Base-by-base conservation (phyloP, 2,329 filamentous ascomycete genomes). In the Penicillium polonicum region DNA sequence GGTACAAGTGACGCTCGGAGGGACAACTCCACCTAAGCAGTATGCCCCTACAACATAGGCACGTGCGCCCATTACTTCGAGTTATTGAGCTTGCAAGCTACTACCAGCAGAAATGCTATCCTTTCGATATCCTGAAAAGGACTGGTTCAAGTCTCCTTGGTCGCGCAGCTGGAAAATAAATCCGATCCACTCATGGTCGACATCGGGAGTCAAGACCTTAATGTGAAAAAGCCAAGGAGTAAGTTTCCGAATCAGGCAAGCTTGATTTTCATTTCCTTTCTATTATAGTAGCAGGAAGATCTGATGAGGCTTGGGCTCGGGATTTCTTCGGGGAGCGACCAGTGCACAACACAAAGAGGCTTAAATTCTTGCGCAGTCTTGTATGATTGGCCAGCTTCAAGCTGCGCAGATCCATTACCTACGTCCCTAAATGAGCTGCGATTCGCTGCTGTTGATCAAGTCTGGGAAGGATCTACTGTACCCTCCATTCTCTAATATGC, bases 361-460 rank as follows among this genome's bases (percentile, higher is more conserved):
- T 12, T 67, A 65, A 66, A 42, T 64, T 68, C 29, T 52, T 70
- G 15, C 52, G 62, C 9, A 64, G 55, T 69, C 13, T 54, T 68
- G 23, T 63, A 65, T 51, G 61, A 68, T 50, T 70, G 65, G 65
- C 48, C 62, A 10, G 59, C 67, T 45, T 58, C 58, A 63, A n/a
- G 61, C 61, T 2, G 31, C 49, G 9, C 43, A 56, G 31, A 65
- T 21, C 21, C 21, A 21, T 62, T 17, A 33, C 31, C 12, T 13
- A 8, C 33, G 44, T 27, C 42, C 48, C 29, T 3, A 38, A 39
- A 21, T 27, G 17, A 15, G 35, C 23, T 10, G 3, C 23, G 21
- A 50, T 39, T 38, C 15, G 19, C 45, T 19, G 9, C 17, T 23
- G 29, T 48, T 35, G 19, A 35, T 48, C 29, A 48, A 33, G n/a